Conservation (phyloP, 192 early-diverging fungal genomes). For the Backusella morwellensis region DNA sequence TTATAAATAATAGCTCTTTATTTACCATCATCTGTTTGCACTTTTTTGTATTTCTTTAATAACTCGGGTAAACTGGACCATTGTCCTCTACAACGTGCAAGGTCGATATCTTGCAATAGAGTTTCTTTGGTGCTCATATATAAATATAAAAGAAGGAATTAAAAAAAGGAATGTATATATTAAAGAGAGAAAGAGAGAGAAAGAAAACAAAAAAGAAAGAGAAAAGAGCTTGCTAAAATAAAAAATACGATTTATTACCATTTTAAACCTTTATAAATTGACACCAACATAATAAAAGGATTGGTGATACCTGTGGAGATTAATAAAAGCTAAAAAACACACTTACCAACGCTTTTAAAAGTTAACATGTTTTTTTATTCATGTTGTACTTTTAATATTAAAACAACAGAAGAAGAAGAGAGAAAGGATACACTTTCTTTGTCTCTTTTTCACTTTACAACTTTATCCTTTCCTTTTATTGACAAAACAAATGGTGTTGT, state of each 20-base stretch:
- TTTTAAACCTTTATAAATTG: not conserved
- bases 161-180: not conserved
- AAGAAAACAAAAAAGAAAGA: not conserved
- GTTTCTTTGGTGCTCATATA: not conserved
- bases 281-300: not conserved
- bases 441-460: not conserved
- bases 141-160: not conserved
- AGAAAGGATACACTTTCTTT: not conserved
- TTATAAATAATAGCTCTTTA: not conserved
- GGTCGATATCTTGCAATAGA: not conserved
- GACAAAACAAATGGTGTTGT: not conserved
- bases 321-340: not conserved
- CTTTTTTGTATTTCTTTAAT: constrained; percentile 46
- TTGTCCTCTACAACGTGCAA: constrained; percentile 13
- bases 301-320: not conserved
- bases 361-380: not conserved
- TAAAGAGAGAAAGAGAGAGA: not conserved
- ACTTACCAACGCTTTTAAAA: not conserved
- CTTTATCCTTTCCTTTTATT: not conserved
- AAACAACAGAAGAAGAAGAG: not conserved
- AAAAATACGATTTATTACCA: too few relatives aligned
- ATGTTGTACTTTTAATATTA: not conserved
- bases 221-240: not conserved
- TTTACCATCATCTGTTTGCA: constrained; percentile 41
- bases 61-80: constrained; percentile 43